Conservation (phyloP, 2,329 filamentous ascomycete species). For the Pseudogymnoascus sp. region DNA sequence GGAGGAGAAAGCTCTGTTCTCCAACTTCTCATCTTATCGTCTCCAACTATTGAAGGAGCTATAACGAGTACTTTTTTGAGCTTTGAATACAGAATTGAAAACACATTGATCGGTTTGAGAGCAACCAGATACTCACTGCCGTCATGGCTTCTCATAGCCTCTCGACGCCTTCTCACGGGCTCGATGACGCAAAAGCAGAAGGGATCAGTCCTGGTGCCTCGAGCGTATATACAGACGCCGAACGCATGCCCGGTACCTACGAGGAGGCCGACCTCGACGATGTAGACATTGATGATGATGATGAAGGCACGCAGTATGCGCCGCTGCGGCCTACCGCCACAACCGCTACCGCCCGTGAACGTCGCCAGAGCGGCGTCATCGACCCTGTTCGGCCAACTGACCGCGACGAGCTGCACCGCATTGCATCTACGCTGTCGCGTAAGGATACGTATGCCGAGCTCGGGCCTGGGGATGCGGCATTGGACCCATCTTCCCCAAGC, state of each 20-base stretch:
- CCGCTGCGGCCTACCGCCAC: background rate
- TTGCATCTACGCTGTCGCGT: conserved; percentile 21
- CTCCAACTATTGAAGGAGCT: background rate
- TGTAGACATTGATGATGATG: background rate
- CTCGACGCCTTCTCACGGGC: background rate
- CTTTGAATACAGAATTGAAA: background rate
- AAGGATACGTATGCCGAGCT: conserved; percentile 31
- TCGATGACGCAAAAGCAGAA: background rate
- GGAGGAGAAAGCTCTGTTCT: background rate
- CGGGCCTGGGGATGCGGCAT: conserved; percentile 37
- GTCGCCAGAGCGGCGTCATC: background rate
- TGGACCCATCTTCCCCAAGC: conserved; percentile 45
- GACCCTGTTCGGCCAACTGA: conserved; percentile 16
- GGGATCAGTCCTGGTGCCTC: background rate
- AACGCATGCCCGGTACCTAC: background rate
- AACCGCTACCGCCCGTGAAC: background rate
- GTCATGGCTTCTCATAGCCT: background rate
- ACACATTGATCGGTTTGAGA: background rate
- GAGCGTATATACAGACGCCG: background rate
- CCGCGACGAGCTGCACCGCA: conserved; percentile 21
- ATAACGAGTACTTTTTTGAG: background rate
- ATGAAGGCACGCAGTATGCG: background rate
- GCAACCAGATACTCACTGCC: background rate
- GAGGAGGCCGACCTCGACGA: background rate
- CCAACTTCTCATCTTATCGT: background rate